Conservation (phyloP, 352 stramenopile species). For the Thraustochytrium sp. region DNA sequence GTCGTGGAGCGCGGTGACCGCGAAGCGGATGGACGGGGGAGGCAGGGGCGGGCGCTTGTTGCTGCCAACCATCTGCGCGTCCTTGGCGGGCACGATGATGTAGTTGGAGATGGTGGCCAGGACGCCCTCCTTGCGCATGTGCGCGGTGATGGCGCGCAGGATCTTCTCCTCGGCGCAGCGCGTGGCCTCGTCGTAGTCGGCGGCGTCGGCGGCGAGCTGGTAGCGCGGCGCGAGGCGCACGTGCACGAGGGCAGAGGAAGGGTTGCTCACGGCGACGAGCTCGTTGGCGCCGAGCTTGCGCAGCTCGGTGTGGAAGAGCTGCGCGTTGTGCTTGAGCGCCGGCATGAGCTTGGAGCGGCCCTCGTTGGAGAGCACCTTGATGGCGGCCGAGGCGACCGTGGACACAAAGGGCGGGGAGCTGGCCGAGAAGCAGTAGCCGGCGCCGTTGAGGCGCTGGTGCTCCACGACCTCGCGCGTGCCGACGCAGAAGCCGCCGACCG, state of each 20-base stretch:
- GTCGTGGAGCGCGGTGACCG: neutral
- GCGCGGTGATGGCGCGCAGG: neutral
- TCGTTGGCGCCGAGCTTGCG: neutral
- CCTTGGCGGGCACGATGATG: neutral
- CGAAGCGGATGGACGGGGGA: slow-evolving; percentile 1
- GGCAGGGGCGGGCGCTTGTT: slow-evolving; percentile 3
- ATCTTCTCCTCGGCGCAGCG: slow-evolving; percentile 11
- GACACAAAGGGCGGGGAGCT: slow-evolving; percentile 91
- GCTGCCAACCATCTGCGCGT: neutral
- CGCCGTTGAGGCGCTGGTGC: slow-evolving; percentile 94
- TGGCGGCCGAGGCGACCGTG: slow-evolving; percentile 57
- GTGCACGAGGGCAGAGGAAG: neutral
- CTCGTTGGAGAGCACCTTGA: neutral
- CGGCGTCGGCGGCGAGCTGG: neutral
- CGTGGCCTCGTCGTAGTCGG: neutral
- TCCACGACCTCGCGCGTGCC: slow-evolving; percentile 92
- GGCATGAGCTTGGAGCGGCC: neutral
- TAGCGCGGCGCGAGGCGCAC: neutral
- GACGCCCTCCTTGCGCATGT: slow-evolving; percentile 9
- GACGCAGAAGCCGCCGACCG: slow-evolving; percentile 91
- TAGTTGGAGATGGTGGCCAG: slow-evolving; percentile 7
- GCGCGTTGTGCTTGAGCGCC: neutral
- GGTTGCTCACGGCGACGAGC: slow-evolving; percentile 32
- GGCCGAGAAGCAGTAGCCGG: slow-evolving; percentile 97
- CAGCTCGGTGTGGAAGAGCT: neutral